Evolutionary conservation across 2,329 filamentous ascomycete species (phyloP), one percentile per base, ranked within the genome.

Genomic region (Didymella pomorum): DNA sequence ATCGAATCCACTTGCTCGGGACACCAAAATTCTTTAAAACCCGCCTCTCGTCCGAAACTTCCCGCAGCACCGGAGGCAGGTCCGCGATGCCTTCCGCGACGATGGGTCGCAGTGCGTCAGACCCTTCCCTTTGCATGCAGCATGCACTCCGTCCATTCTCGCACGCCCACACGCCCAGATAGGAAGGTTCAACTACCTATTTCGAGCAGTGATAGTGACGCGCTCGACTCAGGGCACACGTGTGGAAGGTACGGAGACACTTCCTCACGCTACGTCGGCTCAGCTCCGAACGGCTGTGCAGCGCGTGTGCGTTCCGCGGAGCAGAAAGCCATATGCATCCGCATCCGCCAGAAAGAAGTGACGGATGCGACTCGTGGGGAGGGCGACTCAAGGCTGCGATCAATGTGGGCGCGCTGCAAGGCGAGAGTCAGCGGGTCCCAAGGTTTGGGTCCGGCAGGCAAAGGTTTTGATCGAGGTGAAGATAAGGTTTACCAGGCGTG

Each of bases 401-500:
- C 7, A n/a, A 4, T 29, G 26, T 20, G 2, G 23, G 7, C 16
- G 42, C 7, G 21, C 23, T 39, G 25, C 21, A 43, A 4, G 41
- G 23, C n/a, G 4, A 41, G 11, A 23, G 20, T 41, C 37, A 10
- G 46, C 18, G 29, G 45, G 16, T 45, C 33, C 47, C 23, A 58
- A 54, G 33, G 41, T 49, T 52, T 43, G 29, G 47, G 42, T 25
- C 45, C 50, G 53, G 58, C 42, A 23, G n/a, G 14, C 14, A 39
- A 42, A 23, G 41, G 33, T 12, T 33, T 28, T 37, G 47, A 48
- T 46, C 35, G 58, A 52, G 26, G 54, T 58, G 35, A 48, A 58
- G 52, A 61, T 58, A 56, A 58, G 41, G 59, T 61, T 61, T 58
- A 43, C 25, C 12, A 4, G 31, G 42, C 23, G 55, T 61, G 47